A percentile compares a stretch with the other conserved stretches of the same genome.
Evolutionary conservation across 768 basidiomycete genomes (phyloP).

Genomic region (Tylopilus rubrobrunneus): DNA sequence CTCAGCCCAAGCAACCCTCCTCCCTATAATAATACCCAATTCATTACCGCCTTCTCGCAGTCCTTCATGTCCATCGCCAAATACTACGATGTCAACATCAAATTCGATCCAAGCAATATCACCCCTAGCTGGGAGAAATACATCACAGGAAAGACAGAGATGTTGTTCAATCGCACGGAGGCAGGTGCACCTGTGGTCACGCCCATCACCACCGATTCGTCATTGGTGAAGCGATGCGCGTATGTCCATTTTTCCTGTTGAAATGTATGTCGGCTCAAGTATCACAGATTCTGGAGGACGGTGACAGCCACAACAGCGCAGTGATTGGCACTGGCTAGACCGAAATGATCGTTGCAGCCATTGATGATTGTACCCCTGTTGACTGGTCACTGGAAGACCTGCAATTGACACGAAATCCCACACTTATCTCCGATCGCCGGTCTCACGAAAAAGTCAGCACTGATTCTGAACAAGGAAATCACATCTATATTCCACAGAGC

Average conservation of each 20-base stretch:
- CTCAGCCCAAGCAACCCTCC: not conserved
- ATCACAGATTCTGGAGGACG: constrained; percentile 14
- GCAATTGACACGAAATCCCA: too few relatives aligned
- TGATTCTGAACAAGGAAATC: too few relatives aligned
- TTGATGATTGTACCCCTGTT: not conserved
- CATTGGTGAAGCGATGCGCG: constrained; percentile 10
- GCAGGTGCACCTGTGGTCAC: not conserved
- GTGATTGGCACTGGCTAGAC: not conserved
- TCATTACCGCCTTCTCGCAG: constrained; percentile 11
- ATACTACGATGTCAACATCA: constrained; percentile 21
- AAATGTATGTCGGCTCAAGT: not conserved
- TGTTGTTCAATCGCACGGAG: constrained; percentile 15
- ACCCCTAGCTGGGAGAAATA: constrained; percentile 15
- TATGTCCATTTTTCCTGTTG: not conserved
- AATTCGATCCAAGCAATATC: constrained; percentile 14
- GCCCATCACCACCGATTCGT: constrained; percentile 6
- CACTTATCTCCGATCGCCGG: not conserved
- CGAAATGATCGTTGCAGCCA: not conserved
- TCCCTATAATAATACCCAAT: not conserved
- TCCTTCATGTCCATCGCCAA: constrained; percentile 24
- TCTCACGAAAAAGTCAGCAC: too few relatives aligned
- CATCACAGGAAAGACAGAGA: constrained; percentile 4
- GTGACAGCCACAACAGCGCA: constrained; percentile 3
- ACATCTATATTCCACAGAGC: too few relatives aligned
- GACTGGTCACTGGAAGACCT: too few relatives aligned